Base-by-base conservation (phyloP, 345 rosid genomes). In the Hibiscus syriacus region DNA sequence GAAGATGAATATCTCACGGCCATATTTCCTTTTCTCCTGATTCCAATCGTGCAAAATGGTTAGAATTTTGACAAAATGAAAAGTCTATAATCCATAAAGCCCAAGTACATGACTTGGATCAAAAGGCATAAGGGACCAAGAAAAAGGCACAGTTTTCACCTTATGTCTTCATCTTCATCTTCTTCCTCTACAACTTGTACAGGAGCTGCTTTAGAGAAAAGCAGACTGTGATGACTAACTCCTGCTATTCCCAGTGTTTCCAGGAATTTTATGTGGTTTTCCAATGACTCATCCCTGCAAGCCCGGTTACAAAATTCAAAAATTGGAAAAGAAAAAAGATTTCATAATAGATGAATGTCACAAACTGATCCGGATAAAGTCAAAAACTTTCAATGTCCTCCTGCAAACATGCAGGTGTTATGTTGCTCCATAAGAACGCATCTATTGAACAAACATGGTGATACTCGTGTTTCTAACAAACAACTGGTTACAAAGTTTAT, bases 151-250 rank as follows among this genome's bases (percentile, higher is more conserved):
- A 14, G 57, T 16, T 39, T 61, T 80, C 55, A 91, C 97, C 96
- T 80, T 65, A 69, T 75, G 52, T 76, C 87, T 70, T 80, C 85
- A 3, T n/a, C 39, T 36, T 36, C 39, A 23, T 76, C 90, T 16
- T 89, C 97, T 72, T 83, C 83, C 14, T 78, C 83, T 56, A 72
- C 85, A 38, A 77, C 84, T 74, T 83, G 87, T 32, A 82, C 80
- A 20, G 89, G 92, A 71, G 89, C 86, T 22, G 90, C 78, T 80
- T 91, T 94, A 29, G 99, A 94, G 85, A 89, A 91, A 58, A 94
- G 90, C 68, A 94, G 76, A 73, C 95, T 94, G 76, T 94, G 99
- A 71, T 94, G 87, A 73, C 99, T 94, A 52, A 94, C 90, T 70
- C 99, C 99, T n/a, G 95, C 96, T 65, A 94, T 89, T 12, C 97